These are phyloP conservation scores for Fagopyrum tataricum DNA, from an alignment of 148 eudicot genomes.

Conservation along the genomic window DNA sequence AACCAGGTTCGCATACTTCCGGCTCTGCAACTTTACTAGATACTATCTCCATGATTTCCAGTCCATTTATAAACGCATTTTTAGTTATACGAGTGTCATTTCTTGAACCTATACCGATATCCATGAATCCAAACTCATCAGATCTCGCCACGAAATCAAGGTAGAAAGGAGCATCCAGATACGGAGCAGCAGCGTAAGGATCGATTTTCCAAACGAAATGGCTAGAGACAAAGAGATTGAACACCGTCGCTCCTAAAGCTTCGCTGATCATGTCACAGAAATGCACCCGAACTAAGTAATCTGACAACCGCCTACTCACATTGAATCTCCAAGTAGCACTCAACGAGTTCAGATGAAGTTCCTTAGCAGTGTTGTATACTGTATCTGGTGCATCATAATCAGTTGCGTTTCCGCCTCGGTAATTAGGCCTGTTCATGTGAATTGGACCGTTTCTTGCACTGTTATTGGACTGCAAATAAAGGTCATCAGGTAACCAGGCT, in stretches of 20 bases:
- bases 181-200: conserved; percentile 35
- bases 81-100: neutral
- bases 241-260: conserved; percentile 39
- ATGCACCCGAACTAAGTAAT: conserved; percentile 36
- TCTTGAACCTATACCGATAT: neutral
- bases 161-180: conserved; percentile 41
- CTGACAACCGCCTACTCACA: conserved; percentile 28
- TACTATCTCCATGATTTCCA: conserved; percentile 4
- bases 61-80: conserved; percentile 5
- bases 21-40: neutral
- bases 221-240: conserved; percentile 40
- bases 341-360: conserved; percentile 14
- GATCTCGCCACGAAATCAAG: conserved; percentile 7
- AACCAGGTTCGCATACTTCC: neutral
- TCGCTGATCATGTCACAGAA: conserved; percentile 51
- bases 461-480: conserved; percentile 14
- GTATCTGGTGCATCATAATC: conserved; percentile 18
- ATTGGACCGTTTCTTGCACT: conserved; percentile 15
- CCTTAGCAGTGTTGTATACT: conserved; percentile 26
- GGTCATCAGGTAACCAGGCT: conserved; percentile 23
- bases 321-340: conserved; percentile 45
- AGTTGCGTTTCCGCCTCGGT: conserved; percentile 17
- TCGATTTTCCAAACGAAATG: conserved; percentile 35
- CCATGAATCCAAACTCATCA: neutral
- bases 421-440: conserved; percentile 12